Conservation (phyloP, 176 grass and related monocot species). For the Aegilops longissima region DNA sequence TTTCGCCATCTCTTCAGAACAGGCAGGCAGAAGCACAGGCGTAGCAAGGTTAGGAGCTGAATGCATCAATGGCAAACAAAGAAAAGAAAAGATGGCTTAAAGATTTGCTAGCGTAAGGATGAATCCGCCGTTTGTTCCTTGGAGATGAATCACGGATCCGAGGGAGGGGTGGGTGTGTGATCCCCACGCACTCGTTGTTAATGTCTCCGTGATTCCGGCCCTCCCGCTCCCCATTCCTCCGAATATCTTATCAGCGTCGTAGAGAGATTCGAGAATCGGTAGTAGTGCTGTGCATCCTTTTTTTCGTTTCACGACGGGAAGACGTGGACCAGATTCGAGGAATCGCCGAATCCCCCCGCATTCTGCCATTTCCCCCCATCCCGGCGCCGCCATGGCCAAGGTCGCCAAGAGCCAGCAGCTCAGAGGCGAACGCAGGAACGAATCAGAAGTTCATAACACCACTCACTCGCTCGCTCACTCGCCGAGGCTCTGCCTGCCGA, state of each 20-base stretch:
- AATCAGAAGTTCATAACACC: neutral
- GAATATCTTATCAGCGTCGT: neutral
- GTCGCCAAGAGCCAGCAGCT: neutral
- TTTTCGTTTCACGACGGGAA: neutral
- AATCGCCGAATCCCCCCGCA: constrained; percentile 4
- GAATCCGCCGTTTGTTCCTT: neutral
- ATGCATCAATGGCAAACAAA: neutral
- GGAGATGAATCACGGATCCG: neutral
- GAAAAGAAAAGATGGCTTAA: neutral
- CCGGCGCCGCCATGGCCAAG: neutral
- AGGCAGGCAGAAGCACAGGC: neutral
- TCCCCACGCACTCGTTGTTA: neutral
- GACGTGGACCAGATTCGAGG: constrained; percentile 11
- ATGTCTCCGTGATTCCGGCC: neutral
- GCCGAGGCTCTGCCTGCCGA: neutral
- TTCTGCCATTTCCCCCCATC: neutral
- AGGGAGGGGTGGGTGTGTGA: neutral
- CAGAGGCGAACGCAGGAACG: neutral
- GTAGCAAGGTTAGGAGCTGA: constrained; percentile 16
- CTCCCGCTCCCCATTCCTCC: neutral
- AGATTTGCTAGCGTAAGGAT: neutral
- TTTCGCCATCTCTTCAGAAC: constrained; percentile 49
- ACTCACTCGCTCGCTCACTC: no score
- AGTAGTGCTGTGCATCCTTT: neutral
- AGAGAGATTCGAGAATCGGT: constrained; percentile 34